phyloP scores from a whole-genome alignment of 441 rosid species.

The Breynia disticha region DNA sequence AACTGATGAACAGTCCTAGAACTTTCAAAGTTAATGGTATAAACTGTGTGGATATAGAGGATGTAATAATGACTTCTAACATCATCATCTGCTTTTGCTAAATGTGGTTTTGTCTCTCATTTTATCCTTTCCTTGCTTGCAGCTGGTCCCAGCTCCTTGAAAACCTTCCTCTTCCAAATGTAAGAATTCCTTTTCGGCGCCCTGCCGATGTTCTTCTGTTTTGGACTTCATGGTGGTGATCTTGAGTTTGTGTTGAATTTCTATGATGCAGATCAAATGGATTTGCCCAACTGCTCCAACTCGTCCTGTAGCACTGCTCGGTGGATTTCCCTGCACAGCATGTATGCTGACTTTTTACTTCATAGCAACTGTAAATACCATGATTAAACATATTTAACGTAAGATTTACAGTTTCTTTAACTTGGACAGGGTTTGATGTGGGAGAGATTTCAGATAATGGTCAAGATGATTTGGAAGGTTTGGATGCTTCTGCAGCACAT shows the following conservation, averaged over 20 bases:
- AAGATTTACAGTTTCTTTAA: background rate
- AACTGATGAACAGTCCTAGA: slow-evolving; percentile 7
- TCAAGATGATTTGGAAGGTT: slow-evolving; percentile 73
- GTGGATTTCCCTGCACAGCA: slow-evolving; percentile 91
- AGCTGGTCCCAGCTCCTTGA: slow-evolving; percentile 93
- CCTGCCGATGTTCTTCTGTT: background rate
- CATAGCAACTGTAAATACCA: background rate
- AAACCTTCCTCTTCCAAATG: slow-evolving; percentile 84
- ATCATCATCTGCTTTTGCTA: slow-evolving; percentile 13
- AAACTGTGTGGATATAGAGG: background rate
- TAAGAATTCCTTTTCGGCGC: slow-evolving; percentile 27
- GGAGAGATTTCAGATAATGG: slow-evolving; percentile 65
- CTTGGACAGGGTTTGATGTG: slow-evolving; percentile 72
- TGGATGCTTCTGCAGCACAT: slow-evolving; percentile 91
- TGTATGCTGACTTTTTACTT: slow-evolving; percentile 35
- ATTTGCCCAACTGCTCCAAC: slow-evolving; percentile 96
- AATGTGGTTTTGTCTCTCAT: slow-evolving; percentile 19
- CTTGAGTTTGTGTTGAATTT: slow-evolving; percentile 4
- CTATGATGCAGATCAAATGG: slow-evolving; percentile 74
- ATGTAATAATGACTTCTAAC: background rate
- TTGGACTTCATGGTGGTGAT: background rate
- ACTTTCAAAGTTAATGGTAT: background rate
- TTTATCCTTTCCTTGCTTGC: slow-evolving; percentile 30
- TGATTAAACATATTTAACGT: background rate
- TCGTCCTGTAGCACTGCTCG: slow-evolving; percentile 62